Percentiles rank a stretch among this genome's conserved stretches.
Conservation (phyloP, 208 protist genomes). For the Endotrypanum monterogeii region DNA sequence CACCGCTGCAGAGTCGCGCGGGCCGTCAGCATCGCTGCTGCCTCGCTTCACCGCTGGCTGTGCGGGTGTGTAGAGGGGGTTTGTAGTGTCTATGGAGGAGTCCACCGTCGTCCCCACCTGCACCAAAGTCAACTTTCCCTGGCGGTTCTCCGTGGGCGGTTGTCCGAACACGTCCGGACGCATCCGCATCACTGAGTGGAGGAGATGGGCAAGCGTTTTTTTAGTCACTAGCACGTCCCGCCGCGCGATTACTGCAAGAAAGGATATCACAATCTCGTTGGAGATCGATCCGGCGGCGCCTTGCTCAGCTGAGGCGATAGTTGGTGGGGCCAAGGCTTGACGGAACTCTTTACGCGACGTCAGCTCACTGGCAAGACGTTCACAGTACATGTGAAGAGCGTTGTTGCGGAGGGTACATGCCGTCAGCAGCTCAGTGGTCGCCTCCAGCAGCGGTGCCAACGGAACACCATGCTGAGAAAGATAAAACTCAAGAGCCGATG, state of each 20-base stretch:
- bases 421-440: conserved; percentile 66
- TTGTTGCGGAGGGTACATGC: conserved; percentile 53
- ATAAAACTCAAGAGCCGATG: conserved; percentile 61
- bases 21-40: conserved; percentile 4
- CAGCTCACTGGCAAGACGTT: conserved; percentile 62
- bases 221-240: conserved; percentile 70
- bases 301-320: conserved; percentile 45
- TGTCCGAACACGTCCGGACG: conserved; percentile 85
- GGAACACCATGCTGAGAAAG: conserved; percentile 41
- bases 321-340: conserved; percentile 65
- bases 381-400: conserved; percentile 63
- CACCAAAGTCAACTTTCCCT: conserved; percentile 47
- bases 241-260: conserved; percentile 73
- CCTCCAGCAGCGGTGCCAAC: conserved; percentile 60
- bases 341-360: conserved; percentile 59
- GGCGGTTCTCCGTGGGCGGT: conserved; percentile 66
- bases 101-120: conserved; percentile 34
- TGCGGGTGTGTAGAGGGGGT: conserved; percentile 35
- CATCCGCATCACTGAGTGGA: conserved; percentile 62
- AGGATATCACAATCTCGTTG: conserved; percentile 81
- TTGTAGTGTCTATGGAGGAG: conserved; percentile 31
- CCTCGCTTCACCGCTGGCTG: not conserved
- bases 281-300: conserved; percentile 37
- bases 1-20: conserved; percentile 22
- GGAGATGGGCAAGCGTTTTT: conserved; percentile 52